These are phyloP conservation scores for Drosera capensis DNA, from an alignment of 148 eudicot genomes.

Conservation along the genomic window DNA sequence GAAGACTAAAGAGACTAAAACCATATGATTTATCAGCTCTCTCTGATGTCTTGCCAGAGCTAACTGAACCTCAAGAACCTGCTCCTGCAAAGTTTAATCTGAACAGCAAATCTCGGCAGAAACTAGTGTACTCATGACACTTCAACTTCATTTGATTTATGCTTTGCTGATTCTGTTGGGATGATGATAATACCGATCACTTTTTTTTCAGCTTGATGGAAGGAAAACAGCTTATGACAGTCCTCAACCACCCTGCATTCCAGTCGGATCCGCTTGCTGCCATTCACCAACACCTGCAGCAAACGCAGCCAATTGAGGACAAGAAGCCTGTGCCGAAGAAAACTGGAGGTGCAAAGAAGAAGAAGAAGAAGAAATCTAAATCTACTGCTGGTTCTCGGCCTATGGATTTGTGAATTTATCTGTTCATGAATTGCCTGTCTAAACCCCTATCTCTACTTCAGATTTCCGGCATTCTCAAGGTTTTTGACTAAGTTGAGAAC, in stretches of 20 bases:
- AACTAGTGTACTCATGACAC: conserved; percentile 44
- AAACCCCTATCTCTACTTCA: too few species aligned
- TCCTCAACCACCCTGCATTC: conserved; percentile 46
- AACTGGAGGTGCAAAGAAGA: conserved; percentile 25
- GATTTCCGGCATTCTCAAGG: too few species aligned
- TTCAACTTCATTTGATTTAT: not conserved
- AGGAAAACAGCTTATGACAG: conserved; percentile 36
- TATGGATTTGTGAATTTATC: conserved; percentile 47
- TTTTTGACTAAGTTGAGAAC: too few species aligned
- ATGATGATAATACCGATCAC: too few species aligned
- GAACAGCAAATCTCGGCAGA: conserved; percentile 51
- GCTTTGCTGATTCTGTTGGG: not conserved
- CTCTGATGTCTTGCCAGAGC: conserved; percentile 60
- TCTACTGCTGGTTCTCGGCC: conserved; percentile 26
- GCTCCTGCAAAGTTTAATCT: conserved; percentile 30
- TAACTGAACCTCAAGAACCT: conserved; percentile 21
- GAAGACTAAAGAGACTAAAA: conserved; percentile 50
- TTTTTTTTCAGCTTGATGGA: conserved; percentile 49
- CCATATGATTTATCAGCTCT: conserved; percentile 79
- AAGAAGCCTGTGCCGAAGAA: conserved; percentile 31
- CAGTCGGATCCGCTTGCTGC: conserved; percentile 69
- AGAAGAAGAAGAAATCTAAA: conserved; percentile 51
- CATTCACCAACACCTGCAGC: conserved; percentile 63
- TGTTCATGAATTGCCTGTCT: too few species aligned
- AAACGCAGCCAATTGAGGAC: conserved; percentile 54